phyloP scores from a whole-genome alignment of 352 stramenopile species.

The Aphanomyces invadans region DNA sequence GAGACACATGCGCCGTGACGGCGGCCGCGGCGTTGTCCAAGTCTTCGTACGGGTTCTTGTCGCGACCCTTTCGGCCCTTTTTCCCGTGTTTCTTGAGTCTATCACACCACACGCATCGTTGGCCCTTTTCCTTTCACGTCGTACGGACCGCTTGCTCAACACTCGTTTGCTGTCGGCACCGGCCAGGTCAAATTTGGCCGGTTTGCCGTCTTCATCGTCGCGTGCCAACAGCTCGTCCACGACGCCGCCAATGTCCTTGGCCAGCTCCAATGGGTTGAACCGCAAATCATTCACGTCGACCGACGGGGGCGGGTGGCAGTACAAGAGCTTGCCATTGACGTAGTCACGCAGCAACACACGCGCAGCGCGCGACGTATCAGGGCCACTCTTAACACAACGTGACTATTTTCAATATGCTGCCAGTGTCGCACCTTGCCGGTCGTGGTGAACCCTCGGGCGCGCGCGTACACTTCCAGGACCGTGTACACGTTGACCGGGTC shows the following conservation, averaged over 20 bases:
- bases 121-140: neutral
- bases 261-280: constrained; percentile 63
- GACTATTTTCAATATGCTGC: neutral
- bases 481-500: constrained; percentile 73
- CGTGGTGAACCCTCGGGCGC: constrained; percentile 23
- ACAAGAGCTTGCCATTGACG: constrained; percentile 95
- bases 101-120: neutral
- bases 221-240: neutral
- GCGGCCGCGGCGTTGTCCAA: constrained; percentile 33
- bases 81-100: constrained; percentile 90
- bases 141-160: constrained; percentile 50
- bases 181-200: constrained; percentile 62
- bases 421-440: neutral
- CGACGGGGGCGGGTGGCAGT: constrained; percentile 91
- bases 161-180: constrained; percentile 52
- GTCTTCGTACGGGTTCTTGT: constrained; percentile 96
- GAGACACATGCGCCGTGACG: constrained; percentile 10
- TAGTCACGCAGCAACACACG: constrained; percentile 97
- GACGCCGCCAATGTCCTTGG: neutral
- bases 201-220: constrained; percentile 28
- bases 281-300: constrained; percentile 36
- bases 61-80: constrained; percentile 92
- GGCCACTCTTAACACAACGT: constrained; percentile 82
- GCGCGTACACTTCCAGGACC: constrained; percentile 45
- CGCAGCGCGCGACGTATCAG: constrained; percentile 91